Evolutionary conservation across 257 asterid species (phyloP).

Genomic region (Penstemon barbatus): DNA sequence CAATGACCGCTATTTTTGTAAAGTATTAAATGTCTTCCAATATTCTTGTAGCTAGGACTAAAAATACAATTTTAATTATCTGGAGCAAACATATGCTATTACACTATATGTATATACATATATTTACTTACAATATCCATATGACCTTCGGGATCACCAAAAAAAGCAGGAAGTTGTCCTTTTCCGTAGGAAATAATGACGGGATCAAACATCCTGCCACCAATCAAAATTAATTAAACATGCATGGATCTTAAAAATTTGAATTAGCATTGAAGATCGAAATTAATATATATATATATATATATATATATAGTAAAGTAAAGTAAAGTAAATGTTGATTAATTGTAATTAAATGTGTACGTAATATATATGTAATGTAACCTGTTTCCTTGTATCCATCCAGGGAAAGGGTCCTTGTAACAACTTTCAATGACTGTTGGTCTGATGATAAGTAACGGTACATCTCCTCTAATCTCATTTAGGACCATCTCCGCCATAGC

Average conservation of each 20-base stretch:
- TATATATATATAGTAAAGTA: no score
- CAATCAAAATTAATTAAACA: background rate
- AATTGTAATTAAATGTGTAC: no score
- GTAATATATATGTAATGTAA: background rate
- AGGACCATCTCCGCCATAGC: conserved; percentile 57
- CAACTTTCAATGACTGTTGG: conserved; percentile 49
- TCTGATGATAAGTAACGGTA: conserved; percentile 45
- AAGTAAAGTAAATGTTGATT: no score
- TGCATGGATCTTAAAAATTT: background rate
- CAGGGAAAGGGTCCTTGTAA: conserved; percentile 43
- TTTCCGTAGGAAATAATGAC: conserved; percentile 43
- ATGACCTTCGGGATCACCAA: conserved; percentile 36
- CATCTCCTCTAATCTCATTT: conserved; percentile 40
- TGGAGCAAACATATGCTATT: no score
- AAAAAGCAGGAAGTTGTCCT: conserved; percentile 48
- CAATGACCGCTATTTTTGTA: no score
- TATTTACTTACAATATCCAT: conserved; percentile 41
- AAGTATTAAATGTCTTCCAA: no score
- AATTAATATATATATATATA: no score
- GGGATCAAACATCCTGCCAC: conserved; percentile 42
- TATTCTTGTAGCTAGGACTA: no score
- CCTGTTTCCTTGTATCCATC: conserved; percentile 70
- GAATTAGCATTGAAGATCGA: background rate
- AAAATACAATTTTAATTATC: no score
- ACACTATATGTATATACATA: no score